Evolutionary conservation across 257 asterid genomes (phyloP).

Genomic region (Primulina eburnea): DNA sequence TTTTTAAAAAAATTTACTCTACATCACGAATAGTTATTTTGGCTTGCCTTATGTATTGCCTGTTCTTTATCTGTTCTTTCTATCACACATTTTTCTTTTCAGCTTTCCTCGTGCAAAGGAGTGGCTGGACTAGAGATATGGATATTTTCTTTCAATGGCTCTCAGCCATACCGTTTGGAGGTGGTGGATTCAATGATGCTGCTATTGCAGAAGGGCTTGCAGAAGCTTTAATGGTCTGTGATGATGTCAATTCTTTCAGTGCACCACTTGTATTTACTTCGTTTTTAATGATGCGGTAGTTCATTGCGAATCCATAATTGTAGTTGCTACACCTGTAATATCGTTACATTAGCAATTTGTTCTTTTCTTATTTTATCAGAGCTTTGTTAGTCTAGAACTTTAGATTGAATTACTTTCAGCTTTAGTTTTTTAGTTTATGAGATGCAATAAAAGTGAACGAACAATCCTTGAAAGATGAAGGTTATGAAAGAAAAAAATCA

Average conservation of each 20-base stretch:
- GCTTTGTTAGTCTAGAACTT: too few species aligned
- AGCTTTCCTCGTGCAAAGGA: slow-evolving; percentile 75
- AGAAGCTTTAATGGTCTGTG: slow-evolving; percentile 77
- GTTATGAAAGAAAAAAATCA: too few species aligned
- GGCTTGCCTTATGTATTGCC: slow-evolving; percentile 19
- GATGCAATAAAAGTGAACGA: too few species aligned
- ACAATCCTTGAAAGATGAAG: too few species aligned
- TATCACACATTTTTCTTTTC: slow-evolving; percentile 27
- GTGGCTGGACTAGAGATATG: slow-evolving; percentile 90
- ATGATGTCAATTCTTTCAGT: slow-evolving; percentile 13
- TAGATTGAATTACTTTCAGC: too few species aligned
- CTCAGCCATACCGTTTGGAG: slow-evolving; percentile 69
- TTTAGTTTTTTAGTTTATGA: too few species aligned
- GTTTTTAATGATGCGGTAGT: too few species aligned
- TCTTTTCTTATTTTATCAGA: too few species aligned
- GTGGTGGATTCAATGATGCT: slow-evolving; percentile 93
- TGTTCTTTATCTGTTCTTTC: slow-evolving; percentile 9
- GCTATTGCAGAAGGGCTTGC: slow-evolving; percentile 96
- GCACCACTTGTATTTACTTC: slow-evolving; percentile 19
- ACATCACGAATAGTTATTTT: background rate
- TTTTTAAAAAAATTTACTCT: too few species aligned
- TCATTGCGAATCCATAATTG: too few species aligned
- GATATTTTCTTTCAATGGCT: slow-evolving; percentile 87
- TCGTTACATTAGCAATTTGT: too few species aligned
- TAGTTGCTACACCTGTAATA: background rate